Evolutionary conservation across 2,329 filamentous ascomycete species (phyloP).

Genomic region (Calonectria hawksworthii): DNA sequence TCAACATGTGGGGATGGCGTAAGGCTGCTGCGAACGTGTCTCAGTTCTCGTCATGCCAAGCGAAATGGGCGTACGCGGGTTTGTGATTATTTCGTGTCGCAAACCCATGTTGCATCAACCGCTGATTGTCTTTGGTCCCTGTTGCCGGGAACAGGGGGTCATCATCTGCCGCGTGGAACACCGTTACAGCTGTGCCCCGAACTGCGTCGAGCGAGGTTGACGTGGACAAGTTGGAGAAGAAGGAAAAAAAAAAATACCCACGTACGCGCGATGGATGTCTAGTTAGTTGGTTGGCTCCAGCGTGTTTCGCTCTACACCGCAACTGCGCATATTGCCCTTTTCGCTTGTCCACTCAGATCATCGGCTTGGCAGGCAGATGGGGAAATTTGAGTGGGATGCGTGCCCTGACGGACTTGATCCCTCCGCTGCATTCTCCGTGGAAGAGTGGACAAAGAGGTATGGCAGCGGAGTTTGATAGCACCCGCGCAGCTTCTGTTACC

Average conservation of each 20-base stretch:
- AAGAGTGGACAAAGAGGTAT: not conserved
- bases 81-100: not conserved
- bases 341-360: not conserved
- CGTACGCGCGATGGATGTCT: not conserved
- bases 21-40: not conserved
- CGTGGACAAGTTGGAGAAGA: not conserved
- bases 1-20: not conserved
- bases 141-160: not conserved
- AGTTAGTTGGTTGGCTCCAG: not conserved
- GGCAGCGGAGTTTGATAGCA: not conserved
- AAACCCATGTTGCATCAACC: constrained; percentile 7
- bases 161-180: constrained; percentile 2
- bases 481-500: not conserved
- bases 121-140: not conserved
- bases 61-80: not conserved
- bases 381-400: constrained; percentile 16
- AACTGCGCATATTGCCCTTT: not conserved
- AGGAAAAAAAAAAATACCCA: not conserved
- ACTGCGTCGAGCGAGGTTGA: not conserved
- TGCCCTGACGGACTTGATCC: not conserved
- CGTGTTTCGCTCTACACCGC: constrained; percentile 12
- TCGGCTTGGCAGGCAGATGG: constrained; percentile 1
- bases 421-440: not conserved
- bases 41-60: not conserved
- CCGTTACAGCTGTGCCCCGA: not conserved